phyloP scores from a whole-genome alignment of 2,329 filamentous ascomycete genomes.

The Cercospora zeae-maydis region DNA sequence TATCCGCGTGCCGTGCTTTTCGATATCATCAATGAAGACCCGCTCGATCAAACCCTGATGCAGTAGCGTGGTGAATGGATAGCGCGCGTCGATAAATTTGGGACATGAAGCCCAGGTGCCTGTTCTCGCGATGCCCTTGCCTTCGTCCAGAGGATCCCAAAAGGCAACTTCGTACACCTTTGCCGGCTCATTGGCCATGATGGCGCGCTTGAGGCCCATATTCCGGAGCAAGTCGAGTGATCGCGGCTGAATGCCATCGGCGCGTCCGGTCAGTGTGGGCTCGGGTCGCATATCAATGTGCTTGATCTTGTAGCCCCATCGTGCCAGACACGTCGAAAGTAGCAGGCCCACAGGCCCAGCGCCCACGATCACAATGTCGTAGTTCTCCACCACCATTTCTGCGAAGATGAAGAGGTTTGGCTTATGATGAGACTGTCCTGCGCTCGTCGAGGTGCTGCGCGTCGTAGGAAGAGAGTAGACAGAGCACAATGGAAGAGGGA shows the following conservation, averaged over 20 bases:
- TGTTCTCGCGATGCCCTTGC: conserved; percentile 57
- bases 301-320: conserved; percentile 94
- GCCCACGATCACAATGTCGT: conserved; percentile 77
- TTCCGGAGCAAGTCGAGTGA: conserved; percentile 83
- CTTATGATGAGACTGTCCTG: neutral
- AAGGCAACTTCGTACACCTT: conserved; percentile 73
- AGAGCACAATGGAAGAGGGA: neutral
- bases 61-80: conserved; percentile 60
- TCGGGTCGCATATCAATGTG: conserved; percentile 88
- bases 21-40: conserved; percentile 59
- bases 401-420: neutral
- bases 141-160: conserved; percentile 55
- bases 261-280: conserved; percentile 79
- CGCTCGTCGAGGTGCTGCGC: neutral
- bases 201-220: conserved; percentile 80
- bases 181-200: conserved; percentile 84
- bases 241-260: conserved; percentile 87
- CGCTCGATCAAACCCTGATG: conserved; percentile 62
- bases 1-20: conserved; percentile 55
- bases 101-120: conserved; percentile 83
- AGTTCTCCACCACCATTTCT: conserved; percentile 43
- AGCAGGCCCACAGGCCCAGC: conserved; percentile 86
- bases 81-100: conserved; percentile 66
- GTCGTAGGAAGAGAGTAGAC: neutral
- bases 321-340: conserved; percentile 78